These are phyloP conservation scores for Euclidium syriacum DNA, from an alignment of 345 rosid species.

Conservation along the genomic window DNA sequence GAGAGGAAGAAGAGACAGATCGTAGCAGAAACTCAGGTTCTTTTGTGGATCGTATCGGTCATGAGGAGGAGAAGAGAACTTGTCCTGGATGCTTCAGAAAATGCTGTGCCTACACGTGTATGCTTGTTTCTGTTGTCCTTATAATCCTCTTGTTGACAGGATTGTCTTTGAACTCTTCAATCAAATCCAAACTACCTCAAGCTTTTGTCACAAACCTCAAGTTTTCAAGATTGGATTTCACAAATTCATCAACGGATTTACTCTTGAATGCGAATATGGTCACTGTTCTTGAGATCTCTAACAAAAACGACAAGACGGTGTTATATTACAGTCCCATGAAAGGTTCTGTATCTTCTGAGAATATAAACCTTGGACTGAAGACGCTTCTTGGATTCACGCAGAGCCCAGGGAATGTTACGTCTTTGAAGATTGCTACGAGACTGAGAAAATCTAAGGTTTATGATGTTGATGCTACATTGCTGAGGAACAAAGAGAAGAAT, in stretches of 20 bases:
- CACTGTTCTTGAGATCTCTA: conserved; percentile 25
- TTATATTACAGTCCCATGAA: conserved; percentile 19
- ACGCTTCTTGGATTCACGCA: conserved; percentile 24
- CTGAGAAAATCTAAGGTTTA: conserved; percentile 4
- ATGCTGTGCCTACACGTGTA: conserved; percentile 26
- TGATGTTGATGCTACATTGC: conserved; percentile 24
- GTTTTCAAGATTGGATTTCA: conserved; percentile 15
- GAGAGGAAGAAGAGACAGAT: conserved; percentile 8
- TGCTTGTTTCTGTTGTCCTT: conserved; percentile 11
- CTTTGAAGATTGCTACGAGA: not conserved
- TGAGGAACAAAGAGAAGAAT: conserved; percentile 14
- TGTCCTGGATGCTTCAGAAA: conserved; percentile 11
- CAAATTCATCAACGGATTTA: conserved; percentile 3
- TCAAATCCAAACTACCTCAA: conserved; percentile 28
- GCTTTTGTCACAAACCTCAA: conserved; percentile 12
- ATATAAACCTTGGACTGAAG: conserved; percentile 21
- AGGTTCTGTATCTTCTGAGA: conserved; percentile 21
- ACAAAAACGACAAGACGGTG: conserved; percentile 20
- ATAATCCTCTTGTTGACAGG: conserved; percentile 16
- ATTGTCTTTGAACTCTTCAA: not conserved
- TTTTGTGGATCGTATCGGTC: conserved; percentile 10
- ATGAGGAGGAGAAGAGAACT: conserved; percentile 15
- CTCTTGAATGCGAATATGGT: conserved; percentile 16
- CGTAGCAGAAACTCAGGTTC: conserved; percentile 9
- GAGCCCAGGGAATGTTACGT: conserved; percentile 3